Evolutionary conservation across 2,329 filamentous ascomycete species (phyloP).

Genomic region (Monosporascus sp.): DNA sequence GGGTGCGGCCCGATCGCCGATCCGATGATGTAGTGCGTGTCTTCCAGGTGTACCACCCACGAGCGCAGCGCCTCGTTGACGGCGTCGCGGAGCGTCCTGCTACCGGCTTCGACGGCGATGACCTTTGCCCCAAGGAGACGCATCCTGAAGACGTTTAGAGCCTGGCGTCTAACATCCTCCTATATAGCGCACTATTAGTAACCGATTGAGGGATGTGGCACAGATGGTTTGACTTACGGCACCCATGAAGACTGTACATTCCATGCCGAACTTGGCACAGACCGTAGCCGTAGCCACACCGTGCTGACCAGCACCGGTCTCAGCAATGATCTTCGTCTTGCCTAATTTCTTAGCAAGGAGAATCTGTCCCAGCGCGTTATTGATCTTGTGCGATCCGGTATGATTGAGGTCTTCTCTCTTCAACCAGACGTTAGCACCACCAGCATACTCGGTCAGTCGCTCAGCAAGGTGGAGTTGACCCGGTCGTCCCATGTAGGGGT

Average conservation of each 20-base stretch:
- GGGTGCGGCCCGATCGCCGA: constrained; percentile 96
- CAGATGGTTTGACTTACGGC: constrained; percentile 44
- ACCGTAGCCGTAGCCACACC: constrained; percentile 96
- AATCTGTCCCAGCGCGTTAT: constrained; percentile 93
- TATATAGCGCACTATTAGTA: constrained; percentile 20
- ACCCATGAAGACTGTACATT: constrained; percentile 97
- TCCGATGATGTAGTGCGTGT: constrained; percentile 97
- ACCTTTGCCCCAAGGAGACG: constrained; percentile 91
- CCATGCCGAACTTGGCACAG: constrained; percentile 97
- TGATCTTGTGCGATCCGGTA: constrained; percentile 98
- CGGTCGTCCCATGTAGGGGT: constrained; percentile 93
- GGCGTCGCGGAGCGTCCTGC: constrained; percentile 74
- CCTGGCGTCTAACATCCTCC: constrained; percentile 93
- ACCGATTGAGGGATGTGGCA: background rate
- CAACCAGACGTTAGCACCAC: constrained; percentile 93
- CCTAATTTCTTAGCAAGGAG: constrained; percentile 79
- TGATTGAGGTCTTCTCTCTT: constrained; percentile 98
- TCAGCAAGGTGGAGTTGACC: constrained; percentile 87
- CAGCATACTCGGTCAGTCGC: constrained; percentile 79
- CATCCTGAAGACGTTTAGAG: constrained; percentile 97
- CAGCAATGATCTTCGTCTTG: constrained; percentile 95
- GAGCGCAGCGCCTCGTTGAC: constrained; percentile 93
- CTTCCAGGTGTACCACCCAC: constrained; percentile 89
- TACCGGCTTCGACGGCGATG: constrained; percentile 86
- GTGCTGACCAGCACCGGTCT: constrained; percentile 96